Conservation (phyloP, 768 basidiomycete genomes). For the Pleurotus platypus region DNA sequence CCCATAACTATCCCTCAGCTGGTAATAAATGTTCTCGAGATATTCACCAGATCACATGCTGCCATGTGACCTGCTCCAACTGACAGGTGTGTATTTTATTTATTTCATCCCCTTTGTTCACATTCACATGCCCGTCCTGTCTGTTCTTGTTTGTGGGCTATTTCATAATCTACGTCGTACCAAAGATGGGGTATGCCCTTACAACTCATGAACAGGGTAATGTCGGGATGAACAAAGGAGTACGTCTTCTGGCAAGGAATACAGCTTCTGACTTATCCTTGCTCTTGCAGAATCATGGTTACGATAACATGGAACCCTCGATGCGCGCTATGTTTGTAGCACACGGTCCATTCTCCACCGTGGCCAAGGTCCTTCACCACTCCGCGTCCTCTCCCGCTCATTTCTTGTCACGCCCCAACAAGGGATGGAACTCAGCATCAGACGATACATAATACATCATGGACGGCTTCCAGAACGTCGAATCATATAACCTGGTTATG, state of each 20-base stretch:
- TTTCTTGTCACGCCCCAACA: slow-evolving; percentile 26
- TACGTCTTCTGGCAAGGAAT: slow-evolving; percentile 37
- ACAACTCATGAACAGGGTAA: slow-evolving; percentile 62
- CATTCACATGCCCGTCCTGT: too few relatives aligned
- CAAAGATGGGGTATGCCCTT: slow-evolving; percentile 75
- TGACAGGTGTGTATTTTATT: too few relatives aligned
- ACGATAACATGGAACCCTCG: slow-evolving; percentile 70
- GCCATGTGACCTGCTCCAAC: too few relatives aligned
- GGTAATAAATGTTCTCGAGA: too few relatives aligned
- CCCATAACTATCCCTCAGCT: too few relatives aligned
- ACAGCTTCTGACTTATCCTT: not conserved
- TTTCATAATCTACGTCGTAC: slow-evolving; percentile 84
- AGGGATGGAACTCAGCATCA: slow-evolving; percentile 66
- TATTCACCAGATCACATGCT: too few relatives aligned
- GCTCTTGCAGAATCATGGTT: slow-evolving; percentile 73
- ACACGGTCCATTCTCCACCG: slow-evolving; percentile 81
- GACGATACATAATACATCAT: slow-evolving; percentile 71
- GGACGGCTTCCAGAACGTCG: slow-evolving; percentile 80
- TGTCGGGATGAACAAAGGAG: slow-evolving; percentile 69
- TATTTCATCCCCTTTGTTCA: too few relatives aligned
- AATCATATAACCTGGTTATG: slow-evolving; percentile 81
- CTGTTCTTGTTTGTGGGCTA: too few relatives aligned
- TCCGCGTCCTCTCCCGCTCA: slow-evolving; percentile 16
- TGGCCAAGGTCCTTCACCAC: slow-evolving; percentile 57
- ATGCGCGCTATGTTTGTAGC: slow-evolving; percentile 94